Evolutionary conservation across 2,329 filamentous ascomycete genomes (phyloP), one percentile per base, ranked within the genome.

Genomic region (Mollisiaceae sp.): DNA sequence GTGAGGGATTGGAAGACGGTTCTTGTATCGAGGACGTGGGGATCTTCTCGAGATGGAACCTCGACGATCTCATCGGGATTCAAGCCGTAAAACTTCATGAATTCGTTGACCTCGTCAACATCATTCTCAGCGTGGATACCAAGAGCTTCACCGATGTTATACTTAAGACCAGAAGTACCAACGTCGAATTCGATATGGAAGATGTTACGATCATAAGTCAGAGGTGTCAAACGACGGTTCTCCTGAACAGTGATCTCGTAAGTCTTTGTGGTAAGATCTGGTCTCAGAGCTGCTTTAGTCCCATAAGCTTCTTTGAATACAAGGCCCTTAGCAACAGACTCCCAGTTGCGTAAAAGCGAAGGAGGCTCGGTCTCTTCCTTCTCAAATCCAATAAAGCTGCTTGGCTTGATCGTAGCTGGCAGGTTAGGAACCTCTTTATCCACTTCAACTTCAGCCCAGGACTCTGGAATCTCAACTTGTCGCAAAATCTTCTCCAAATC

Each of bases 171-270:
- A 39, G 94, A 97, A 74, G 90, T 81, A 67, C 94, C 94, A 27
- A 99, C 87, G 76, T 98, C 95, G 75, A 99, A 99, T 80, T 99
- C 95, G 69, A 99, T 98, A 82, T 99, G 95, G 90, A 99, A 99
- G 79, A 99, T 98, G 85, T 99, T 97, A 73, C 95, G 93, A 79
- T 98, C 94, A 77, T 99, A 99, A 38, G 89, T 91, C 27, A 80
- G 75, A 2, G 95, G 95, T 0, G 95, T 99, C 63, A 99, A 86
- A 69, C 95, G 89, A 68, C 95, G 92, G 82, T 97, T 97, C 83
- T 98, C 95, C 83, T 96, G 93, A 79, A 99, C 94, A 62, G 89
- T 90, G 62, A 97, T 91, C 50, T 93, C 92, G 74, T 86, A 89
- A 1, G 94, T 98, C 86, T 94, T 93, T 75, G 92, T 88, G 11